These are phyloP conservation scores for Sporobolomyces roseus DNA, from an alignment of 768 basidiomycete species.

Conservation along the genomic window DNA sequence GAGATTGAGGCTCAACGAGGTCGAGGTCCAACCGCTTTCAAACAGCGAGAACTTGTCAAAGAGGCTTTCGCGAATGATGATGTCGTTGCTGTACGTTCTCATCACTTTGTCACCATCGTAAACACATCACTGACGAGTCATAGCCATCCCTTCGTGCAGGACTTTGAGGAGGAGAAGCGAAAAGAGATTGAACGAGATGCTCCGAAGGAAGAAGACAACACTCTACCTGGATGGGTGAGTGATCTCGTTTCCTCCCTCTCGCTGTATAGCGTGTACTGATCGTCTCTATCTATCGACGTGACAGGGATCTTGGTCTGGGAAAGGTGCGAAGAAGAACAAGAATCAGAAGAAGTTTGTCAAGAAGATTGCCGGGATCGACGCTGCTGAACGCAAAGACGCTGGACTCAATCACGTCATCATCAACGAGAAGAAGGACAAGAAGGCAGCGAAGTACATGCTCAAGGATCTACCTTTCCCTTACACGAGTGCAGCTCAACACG, in stretches of 20 bases:
- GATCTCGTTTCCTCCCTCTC: constrained; percentile 7
- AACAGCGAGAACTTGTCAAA: constrained; percentile 87
- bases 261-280: too few species aligned
- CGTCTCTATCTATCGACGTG: background rate
- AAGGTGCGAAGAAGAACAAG: constrained; percentile 57
- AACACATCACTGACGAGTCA: background rate
- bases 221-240: constrained; percentile 90
- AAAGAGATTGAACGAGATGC: constrained; percentile 81
- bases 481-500: constrained; percentile 87
- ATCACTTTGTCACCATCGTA: background rate
- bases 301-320: constrained; percentile 89
- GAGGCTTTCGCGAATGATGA: constrained; percentile 96
- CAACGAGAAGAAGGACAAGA: constrained; percentile 91
- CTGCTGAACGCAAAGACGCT: constrained; percentile 74
- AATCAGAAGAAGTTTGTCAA: constrained; percentile 62
- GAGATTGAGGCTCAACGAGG: constrained; percentile 49
- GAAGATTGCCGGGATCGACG: constrained; percentile 74
- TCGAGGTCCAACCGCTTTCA: constrained; percentile 62
- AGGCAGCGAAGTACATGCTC: constrained; percentile 80
- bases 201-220: constrained; percentile 78
- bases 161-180: constrained; percentile 78
- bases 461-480: constrained; percentile 93
- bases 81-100: constrained; percentile 69
- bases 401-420: constrained; percentile 85
- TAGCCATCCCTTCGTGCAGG: constrained; percentile 53